Conservation (phyloP, 2,329 filamentous ascomycete genomes). For the Cadophora malorum region DNA sequence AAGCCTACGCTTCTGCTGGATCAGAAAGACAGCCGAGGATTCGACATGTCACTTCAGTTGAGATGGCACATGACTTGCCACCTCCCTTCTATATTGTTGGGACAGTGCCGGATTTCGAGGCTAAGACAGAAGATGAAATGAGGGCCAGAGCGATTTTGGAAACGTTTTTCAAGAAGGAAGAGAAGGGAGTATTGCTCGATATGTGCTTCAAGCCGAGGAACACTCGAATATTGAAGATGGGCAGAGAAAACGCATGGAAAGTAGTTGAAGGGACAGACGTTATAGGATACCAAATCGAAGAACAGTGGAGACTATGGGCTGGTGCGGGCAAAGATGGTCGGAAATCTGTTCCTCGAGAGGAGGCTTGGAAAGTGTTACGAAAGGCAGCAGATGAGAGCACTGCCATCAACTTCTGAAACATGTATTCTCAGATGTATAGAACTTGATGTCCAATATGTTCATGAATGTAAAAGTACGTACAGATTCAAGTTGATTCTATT, state of each 20-base stretch:
- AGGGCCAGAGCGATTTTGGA: conserved; percentile 54
- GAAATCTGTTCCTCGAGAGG: conserved; percentile 40
- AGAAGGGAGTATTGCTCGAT: conserved; percentile 75
- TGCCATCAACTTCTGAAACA: conserved; percentile 44
- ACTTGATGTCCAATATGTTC: no score
- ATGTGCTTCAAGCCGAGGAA: conserved; percentile 83
- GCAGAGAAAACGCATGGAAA: conserved; percentile 59
- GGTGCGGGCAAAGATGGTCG: conserved; percentile 42
- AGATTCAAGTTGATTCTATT: no score
- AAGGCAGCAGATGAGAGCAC: conserved; percentile 45
- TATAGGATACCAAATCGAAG: conserved; percentile 50
- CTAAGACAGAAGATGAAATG: conserved; percentile 65
- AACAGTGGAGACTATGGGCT: conserved; percentile 50
- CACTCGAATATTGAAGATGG: conserved; percentile 69
- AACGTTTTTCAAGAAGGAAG: conserved; percentile 46
- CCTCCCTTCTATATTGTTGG: conserved; percentile 72
- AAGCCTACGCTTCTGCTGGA: conserved; percentile 10
- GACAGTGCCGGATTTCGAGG: conserved; percentile 78
- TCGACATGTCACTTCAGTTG: conserved; percentile 29
- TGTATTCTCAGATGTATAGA: neutral
- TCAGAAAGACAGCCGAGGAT: conserved; percentile 17
- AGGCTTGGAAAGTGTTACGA: conserved; percentile 45
- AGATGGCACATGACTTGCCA: conserved; percentile 58
- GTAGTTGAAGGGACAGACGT: conserved; percentile 50
- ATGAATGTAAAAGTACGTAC: no score